A percentile compares a stretch with the other conserved stretches of the same genome.
phyloP scores from a whole-genome alignment of 1,284 basidiomycete species.

The Leucoagaricus sp. region DNA sequence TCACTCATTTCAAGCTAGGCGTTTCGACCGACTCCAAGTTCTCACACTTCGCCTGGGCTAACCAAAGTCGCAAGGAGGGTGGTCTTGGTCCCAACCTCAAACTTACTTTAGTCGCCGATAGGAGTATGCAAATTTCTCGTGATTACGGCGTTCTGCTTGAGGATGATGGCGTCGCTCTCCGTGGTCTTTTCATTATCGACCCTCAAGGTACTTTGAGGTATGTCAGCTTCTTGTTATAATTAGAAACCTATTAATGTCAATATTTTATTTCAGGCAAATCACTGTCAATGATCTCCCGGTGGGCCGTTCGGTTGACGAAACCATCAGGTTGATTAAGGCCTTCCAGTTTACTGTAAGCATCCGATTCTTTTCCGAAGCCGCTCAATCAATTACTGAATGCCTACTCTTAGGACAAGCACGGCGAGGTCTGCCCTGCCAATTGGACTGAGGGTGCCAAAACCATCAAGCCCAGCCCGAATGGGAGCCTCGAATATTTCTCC shows the following conservation, averaged over 20 bases:
- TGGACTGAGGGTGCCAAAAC: conserved; percentile 79
- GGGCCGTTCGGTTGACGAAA: conserved; percentile 90
- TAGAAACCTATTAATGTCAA: not conserved
- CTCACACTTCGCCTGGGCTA: conserved; percentile 87
- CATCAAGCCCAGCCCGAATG: conserved; percentile 76
- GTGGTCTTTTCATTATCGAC: conserved; percentile 89
- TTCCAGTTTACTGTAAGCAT: conserved; percentile 82
- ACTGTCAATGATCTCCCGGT: conserved; percentile 90
- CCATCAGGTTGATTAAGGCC: conserved; percentile 84
- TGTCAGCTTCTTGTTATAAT: conserved; percentile 3
- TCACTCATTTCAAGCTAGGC: conserved; percentile 34
- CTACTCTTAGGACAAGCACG: conserved; percentile 69
- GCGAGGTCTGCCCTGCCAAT: conserved; percentile 89
- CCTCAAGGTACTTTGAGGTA: conserved; percentile 80
- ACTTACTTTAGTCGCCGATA: conserved; percentile 77
- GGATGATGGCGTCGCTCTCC: conserved; percentile 83
- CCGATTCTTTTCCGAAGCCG: not conserved
- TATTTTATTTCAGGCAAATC: conserved; percentile 56
- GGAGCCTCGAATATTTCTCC: conserved; percentile 77
- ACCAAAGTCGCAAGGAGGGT: conserved; percentile 77
- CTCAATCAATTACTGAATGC: not conserved
- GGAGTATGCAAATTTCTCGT: conserved; percentile 65
- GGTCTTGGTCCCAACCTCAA: conserved; percentile 87
- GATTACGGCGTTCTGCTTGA: conserved; percentile 87
- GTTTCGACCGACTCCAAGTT: conserved; percentile 88